Evolutionary conservation across 768 basidiomycete genomes (phyloP).

Genomic region (Mycena sanguinolenta): DNA sequence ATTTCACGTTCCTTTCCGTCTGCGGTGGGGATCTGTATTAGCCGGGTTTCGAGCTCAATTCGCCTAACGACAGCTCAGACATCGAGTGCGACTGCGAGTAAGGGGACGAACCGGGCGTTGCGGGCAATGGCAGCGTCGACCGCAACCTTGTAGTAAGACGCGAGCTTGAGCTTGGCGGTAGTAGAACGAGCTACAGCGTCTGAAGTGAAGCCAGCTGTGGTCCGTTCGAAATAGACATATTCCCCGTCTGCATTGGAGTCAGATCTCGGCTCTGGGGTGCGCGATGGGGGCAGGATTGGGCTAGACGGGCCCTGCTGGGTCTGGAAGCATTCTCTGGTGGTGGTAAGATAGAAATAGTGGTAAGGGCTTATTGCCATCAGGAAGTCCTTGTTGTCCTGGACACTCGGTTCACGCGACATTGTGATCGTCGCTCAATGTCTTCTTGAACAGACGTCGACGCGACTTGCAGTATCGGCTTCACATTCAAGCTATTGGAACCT

Average conservation of each 20-base stretch:
- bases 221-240: slow-evolving; percentile 97
- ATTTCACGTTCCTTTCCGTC: slow-evolving; percentile 93
- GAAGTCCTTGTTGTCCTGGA: too few species aligned
- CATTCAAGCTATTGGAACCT: not conserved
- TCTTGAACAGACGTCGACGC: not conserved
- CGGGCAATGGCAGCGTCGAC: slow-evolving; percentile 97
- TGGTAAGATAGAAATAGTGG: not conserved
- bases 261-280: slow-evolving; percentile 39
- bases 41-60: slow-evolving; percentile 88
- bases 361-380: not conserved
- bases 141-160: slow-evolving; percentile 98
- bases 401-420: not conserved
- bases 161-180: slow-evolving; percentile 95
- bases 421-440: not conserved
- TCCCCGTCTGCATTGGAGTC: slow-evolving; percentile 46
- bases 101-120: slow-evolving; percentile 81
- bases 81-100: not conserved
- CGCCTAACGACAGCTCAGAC: slow-evolving; percentile 63
- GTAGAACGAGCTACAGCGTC: slow-evolving; percentile 91
- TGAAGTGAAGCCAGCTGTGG: slow-evolving; percentile 84
- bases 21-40: slow-evolving; percentile 78
- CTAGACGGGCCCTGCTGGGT: slow-evolving; percentile 34
- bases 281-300: slow-evolving; percentile 33
- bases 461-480: not conserved
- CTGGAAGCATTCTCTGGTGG: slow-evolving; percentile 20